A percentile compares a stretch with the other conserved stretches of the same genome.
These are phyloP conservation scores for Aphanoascus verrucosus DNA, from an alignment of 2,329 filamentous ascomycete species.

Conservation along the genomic window DNA sequence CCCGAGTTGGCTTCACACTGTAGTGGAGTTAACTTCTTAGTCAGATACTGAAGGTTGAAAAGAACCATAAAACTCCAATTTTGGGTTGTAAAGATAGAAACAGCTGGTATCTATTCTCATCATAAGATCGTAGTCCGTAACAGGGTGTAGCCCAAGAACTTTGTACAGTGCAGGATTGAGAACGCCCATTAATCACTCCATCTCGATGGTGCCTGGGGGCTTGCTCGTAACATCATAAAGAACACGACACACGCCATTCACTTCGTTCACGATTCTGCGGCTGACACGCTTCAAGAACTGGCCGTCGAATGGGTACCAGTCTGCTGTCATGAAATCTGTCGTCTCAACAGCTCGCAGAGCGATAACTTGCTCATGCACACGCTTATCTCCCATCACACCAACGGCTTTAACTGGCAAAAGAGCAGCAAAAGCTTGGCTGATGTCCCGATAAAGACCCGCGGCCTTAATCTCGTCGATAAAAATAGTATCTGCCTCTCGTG, in stretches of 20 bases:
- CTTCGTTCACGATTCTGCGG: constrained; percentile 62
- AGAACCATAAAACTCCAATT: no score
- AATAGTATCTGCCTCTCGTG: constrained; percentile 38
- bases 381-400: constrained; percentile 50
- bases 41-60: no score
- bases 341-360: constrained; percentile 51
- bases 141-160: constrained; percentile 29
- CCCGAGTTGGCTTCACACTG: not conserved
- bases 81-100: no score
- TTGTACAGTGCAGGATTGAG: no score
- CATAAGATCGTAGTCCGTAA: no score
- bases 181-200: constrained; percentile 42
- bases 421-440: constrained; percentile 60
- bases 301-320: constrained; percentile 56
- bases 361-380: constrained; percentile 53
- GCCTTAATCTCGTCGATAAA: constrained; percentile 39
- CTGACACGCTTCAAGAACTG: constrained; percentile 55
- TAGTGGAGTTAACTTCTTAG: not conserved
- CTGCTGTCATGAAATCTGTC: constrained; percentile 64
- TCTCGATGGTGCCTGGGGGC: constrained; percentile 61
- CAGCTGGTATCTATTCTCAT: no score
- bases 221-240: constrained; percentile 34
- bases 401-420: constrained; percentile 55
- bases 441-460: constrained; percentile 44
- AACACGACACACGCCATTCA: constrained; percentile 60